phyloP scores from a whole-genome alignment of 306 rosid species.

The Lathyrus sativus region DNA sequence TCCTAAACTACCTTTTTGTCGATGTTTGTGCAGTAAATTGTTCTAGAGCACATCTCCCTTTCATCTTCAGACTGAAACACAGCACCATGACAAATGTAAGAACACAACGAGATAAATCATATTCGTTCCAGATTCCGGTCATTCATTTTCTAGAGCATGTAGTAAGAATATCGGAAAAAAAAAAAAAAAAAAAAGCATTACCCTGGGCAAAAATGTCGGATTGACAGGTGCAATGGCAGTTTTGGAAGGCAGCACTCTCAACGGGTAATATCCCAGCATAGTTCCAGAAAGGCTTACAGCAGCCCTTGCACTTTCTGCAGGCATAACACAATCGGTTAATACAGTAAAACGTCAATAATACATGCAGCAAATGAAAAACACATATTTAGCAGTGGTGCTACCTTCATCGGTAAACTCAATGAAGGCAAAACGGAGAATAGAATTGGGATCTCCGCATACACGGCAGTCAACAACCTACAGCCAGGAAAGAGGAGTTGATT shows the following conservation, averaged over 20 bases:
- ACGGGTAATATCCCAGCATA: constrained; percentile 89
- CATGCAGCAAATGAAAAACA: constrained; percentile 8
- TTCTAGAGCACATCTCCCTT: constrained; percentile 98
- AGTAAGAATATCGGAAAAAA: constrained; percentile 9
- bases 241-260: constrained; percentile 95
- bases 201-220: constrained; percentile 95
- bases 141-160: constrained; percentile 12
- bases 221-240: constrained; percentile 99
- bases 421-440: constrained; percentile 95
- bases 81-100: constrained; percentile 39
- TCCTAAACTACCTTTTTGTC: constrained; percentile 84
- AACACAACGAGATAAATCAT: constrained; percentile 20
- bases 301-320: constrained; percentile 89
- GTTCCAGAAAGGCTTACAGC: constrained; percentile 93
- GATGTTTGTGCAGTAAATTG: constrained; percentile 93
- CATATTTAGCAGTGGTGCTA: constrained; percentile 29
- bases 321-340: constrained; percentile 38
- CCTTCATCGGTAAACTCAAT: constrained; percentile 97
- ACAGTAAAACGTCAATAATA: constrained; percentile 7
- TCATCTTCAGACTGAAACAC: constrained; percentile 81
- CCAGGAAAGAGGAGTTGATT: constrained; percentile 35
- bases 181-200: constrained; percentile 40
- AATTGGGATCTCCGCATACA: constrained; percentile 96
- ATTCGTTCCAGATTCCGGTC: constrained; percentile 21
- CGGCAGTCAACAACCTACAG: constrained; percentile 95